Conservation (phyloP, 371 early-diverging fungal genomes). For the Mortierella sp. region DNA sequence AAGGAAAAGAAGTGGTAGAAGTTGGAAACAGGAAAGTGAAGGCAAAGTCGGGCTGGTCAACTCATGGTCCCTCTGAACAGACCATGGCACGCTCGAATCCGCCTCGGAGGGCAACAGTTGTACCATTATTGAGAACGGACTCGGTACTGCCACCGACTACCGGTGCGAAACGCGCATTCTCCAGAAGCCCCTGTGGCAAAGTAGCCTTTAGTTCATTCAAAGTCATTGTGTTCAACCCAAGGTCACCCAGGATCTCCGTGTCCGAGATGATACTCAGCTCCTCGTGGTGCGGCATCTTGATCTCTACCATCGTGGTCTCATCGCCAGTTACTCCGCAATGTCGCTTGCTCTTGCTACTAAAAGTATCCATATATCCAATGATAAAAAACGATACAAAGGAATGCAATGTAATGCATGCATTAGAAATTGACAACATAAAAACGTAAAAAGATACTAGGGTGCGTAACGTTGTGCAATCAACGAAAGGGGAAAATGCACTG, state of each 20-base stretch:
- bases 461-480: not conserved
- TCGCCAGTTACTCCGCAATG: constrained; percentile 20
- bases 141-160: not conserved
- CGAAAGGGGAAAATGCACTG: too few species aligned
- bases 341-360: constrained; percentile 24
- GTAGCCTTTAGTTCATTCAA: constrained; percentile 7
- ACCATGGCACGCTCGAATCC: constrained; percentile 40
- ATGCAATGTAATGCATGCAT: too few species aligned
- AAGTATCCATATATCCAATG: not conserved
- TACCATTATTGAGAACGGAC: not conserved
- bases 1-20: constrained; percentile 2
- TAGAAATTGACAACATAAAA: too few species aligned
- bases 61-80: not conserved
- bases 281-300: constrained; percentile 34
- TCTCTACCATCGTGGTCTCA: constrained; percentile 36
- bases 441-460: not conserved
- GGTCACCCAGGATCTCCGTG: constrained; percentile 36
- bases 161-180: constrained; percentile 9
- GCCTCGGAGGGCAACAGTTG: constrained; percentile 12
- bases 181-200: constrained; percentile 17
- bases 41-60: not conserved
- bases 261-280: constrained; percentile 42
- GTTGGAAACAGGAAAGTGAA: not conserved
- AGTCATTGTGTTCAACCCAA: constrained; percentile 22
- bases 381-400: not conserved